phyloP scores from a whole-genome alignment of 225 moss, liverwort and hornwort genomes.

The Climacium dendroides region DNA sequence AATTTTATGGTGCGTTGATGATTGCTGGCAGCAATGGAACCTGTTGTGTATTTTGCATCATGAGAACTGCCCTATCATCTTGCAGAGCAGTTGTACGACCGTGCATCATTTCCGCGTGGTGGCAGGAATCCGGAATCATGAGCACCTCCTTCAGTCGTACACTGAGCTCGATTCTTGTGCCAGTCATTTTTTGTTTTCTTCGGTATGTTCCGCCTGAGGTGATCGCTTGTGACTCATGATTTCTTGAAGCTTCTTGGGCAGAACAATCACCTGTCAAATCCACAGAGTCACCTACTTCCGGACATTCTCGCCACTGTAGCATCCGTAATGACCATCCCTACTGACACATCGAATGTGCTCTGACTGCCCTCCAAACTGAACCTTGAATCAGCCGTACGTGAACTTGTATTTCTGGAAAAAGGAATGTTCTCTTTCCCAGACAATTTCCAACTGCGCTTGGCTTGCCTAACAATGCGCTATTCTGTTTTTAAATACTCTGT shows the following conservation, averaged over 20 bases:
- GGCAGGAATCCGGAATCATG: conserved; percentile 4
- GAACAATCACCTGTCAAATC: background rate
- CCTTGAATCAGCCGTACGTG: background rate
- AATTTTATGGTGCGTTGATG: background rate
- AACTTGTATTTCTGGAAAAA: background rate
- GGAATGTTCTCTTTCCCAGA: background rate
- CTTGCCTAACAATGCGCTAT: background rate
- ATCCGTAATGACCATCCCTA: background rate
- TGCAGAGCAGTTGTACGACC: background rate
- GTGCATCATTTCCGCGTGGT: background rate
- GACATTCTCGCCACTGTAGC: background rate
- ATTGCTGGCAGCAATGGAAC: background rate
- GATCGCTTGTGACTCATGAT: background rate
- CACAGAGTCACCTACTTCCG: background rate
- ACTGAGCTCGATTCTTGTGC: background rate
- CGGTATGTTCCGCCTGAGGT: background rate
- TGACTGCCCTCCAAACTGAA: background rate
- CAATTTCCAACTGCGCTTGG: background rate
- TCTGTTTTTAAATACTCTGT: background rate
- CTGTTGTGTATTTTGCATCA: background rate
- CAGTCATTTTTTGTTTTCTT: background rate
- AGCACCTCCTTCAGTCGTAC: background rate
- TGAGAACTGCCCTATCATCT: background rate
- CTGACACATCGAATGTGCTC: background rate
- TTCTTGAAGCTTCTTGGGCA: background rate